Conservation (phyloP, 768 basidiomycete genomes). For the Sistotremastrum niveocremeum region DNA sequence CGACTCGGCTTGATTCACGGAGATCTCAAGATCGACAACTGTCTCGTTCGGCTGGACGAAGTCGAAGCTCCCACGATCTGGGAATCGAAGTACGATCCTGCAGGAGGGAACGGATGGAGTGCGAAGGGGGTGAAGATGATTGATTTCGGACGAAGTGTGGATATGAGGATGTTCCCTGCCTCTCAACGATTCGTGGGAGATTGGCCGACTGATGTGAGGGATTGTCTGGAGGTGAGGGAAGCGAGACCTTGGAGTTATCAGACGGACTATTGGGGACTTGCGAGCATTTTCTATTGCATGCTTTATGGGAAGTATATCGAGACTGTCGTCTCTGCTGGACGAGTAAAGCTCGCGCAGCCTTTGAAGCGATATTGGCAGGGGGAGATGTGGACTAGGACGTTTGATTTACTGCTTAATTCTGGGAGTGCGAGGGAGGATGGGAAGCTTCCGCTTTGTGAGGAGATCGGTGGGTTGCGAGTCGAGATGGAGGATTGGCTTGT, state of each 20-base stretch:
- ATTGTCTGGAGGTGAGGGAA: conserved; percentile 86
- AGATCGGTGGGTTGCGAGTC: conserved; percentile 45
- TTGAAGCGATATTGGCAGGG: conserved; percentile 93
- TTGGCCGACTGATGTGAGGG: conserved; percentile 80
- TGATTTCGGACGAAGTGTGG: conserved; percentile 95
- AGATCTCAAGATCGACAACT: conserved; percentile 98
- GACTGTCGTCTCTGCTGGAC: conserved; percentile 29
- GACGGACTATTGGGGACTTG: conserved; percentile 93
- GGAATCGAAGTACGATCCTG: conserved; percentile 61
- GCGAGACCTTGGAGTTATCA: conserved; percentile 84
- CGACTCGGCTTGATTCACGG: conserved; percentile 82
- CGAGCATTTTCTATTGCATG: conserved; percentile 89
- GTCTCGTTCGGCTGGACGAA: conserved; percentile 82
- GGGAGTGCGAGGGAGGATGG: conserved; percentile 39
- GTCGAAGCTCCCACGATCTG: conserved; percentile 59
- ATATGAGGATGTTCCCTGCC: conserved; percentile 65
- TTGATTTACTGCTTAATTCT: conserved; percentile 82
- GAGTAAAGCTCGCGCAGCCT: conserved; percentile 59
- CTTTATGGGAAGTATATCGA: conserved; percentile 95
- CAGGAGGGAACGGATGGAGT: conserved; percentile 75
- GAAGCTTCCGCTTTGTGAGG: conserved; percentile 57
- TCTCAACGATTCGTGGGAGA: conserved; percentile 75
- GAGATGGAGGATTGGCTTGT: conserved; percentile 88
- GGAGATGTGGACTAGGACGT: conserved; percentile 72
- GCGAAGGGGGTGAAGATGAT: conserved; percentile 84